A percentile compares a stretch with the other conserved stretches of the same genome.
Evolutionary conservation across 345 rosid species (phyloP).

Genomic region (Hypericum perforatum): DNA sequence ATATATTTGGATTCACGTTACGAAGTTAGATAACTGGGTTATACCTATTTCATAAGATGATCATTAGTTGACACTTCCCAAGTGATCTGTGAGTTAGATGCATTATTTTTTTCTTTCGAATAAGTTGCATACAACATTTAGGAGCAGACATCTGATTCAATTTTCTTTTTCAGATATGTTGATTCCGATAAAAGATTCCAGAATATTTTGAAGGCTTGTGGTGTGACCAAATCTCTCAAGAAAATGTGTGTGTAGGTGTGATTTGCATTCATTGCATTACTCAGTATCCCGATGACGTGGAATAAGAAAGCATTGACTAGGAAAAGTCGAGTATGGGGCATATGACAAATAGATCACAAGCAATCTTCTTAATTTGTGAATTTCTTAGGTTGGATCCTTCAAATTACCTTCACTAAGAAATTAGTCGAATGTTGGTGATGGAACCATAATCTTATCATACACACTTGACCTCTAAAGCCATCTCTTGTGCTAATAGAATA

Average conservation of each 20-base stretch:
- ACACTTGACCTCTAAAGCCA: background rate
- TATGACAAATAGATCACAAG: too few species aligned
- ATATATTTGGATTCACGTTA: too few species aligned
- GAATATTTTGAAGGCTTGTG: slow-evolving; percentile 86
- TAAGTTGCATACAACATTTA: background rate
- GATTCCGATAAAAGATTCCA: slow-evolving; percentile 87
- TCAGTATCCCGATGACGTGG: background rate
- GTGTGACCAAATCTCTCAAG: slow-evolving; percentile 58
- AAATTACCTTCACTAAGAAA: too few species aligned
- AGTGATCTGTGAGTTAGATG: background rate
- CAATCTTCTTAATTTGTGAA: too few species aligned
- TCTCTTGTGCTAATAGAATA: background rate
- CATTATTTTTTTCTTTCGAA: background rate
- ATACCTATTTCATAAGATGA: too few species aligned
- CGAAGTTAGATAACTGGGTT: too few species aligned
- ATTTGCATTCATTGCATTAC: background rate
- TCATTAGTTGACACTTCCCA: too few species aligned
- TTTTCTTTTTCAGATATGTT: slow-evolving; percentile 38
- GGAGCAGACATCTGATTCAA: background rate
- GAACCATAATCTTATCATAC: background rate
- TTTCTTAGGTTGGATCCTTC: too few species aligned
- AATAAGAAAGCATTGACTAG: too few species aligned
- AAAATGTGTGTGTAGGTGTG: slow-evolving; percentile 69
- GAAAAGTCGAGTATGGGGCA: too few species aligned
- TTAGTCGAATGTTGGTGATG: background rate